phyloP scores from a whole-genome alignment of 2,329 filamentous ascomycete genomes.

The Ophiostoma novo-ulmi region DNA sequence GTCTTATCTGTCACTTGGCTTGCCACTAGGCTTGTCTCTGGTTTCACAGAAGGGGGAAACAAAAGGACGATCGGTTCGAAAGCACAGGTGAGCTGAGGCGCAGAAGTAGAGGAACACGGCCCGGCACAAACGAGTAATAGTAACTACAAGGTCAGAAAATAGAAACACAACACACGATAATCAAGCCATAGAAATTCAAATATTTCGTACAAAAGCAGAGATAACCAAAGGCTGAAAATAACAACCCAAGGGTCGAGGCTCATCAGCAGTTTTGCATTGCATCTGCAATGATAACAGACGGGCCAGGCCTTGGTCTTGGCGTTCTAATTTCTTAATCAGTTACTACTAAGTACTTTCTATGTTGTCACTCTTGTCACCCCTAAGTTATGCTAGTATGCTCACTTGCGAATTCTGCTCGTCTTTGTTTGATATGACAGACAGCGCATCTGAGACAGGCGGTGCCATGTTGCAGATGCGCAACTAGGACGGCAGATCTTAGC shows the following conservation, averaged over 20 bases:
- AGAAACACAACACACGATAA: background rate
- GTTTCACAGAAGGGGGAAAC: background rate
- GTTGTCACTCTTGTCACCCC: background rate
- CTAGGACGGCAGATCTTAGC: background rate
- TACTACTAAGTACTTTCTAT: too few species aligned
- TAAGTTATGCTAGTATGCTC: background rate
- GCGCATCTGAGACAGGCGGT: constrained; percentile 9
- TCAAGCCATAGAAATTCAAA: background rate
- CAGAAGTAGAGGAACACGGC: constrained; percentile 4
- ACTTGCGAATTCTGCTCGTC: background rate
- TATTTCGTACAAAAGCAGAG: background rate
- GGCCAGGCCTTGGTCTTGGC: background rate
- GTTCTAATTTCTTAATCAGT: background rate
- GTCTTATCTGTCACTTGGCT: background rate
- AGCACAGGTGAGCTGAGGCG: background rate
- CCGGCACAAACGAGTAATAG: background rate
- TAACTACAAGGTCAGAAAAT: background rate
- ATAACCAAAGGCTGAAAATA: background rate
- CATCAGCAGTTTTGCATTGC: background rate
- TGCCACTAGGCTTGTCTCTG: background rate
- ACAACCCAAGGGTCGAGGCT: background rate
- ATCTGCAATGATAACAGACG: constrained; percentile 5
- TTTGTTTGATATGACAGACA: constrained; percentile 2
- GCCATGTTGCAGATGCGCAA: background rate
- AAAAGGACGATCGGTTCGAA: background rate